A percentile compares a stretch with the other conserved stretches of the same genome.
Conservation (phyloP, 495 filamentous ascomycete species). For the Penicillium macrosclerotiorum region DNA sequence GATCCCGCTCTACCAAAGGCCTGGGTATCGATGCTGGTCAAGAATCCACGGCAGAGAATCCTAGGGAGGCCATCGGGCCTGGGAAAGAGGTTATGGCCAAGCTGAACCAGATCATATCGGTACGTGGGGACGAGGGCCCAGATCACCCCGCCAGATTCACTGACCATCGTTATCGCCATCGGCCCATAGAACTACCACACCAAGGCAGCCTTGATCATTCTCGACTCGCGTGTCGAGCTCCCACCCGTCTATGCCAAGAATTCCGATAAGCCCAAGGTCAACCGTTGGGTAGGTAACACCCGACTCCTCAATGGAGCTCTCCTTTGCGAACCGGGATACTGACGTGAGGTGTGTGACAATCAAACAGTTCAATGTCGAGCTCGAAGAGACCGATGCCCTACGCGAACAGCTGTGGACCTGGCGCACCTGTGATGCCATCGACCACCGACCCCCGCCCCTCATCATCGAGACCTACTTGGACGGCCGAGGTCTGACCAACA, state of each 20-base stretch:
- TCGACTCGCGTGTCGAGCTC: conserved; percentile 72
- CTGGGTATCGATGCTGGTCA: conserved; percentile 42
- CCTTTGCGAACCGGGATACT: neutral
- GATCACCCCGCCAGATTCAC: conserved; percentile 72
- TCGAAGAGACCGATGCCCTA: conserved; percentile 87
- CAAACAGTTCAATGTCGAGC: conserved; percentile 83
- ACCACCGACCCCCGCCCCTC: conserved; percentile 78
- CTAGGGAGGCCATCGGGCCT: conserved; percentile 27
- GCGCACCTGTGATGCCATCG: conserved; percentile 71
- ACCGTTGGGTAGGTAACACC: conserved; percentile 84
- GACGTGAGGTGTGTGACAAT: neutral
- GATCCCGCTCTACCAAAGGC: conserved; percentile 38
- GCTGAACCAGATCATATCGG: conserved; percentile 88
- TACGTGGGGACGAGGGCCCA: too few relatives aligned
- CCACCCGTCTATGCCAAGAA: conserved; percentile 59
- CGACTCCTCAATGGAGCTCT: neutral
- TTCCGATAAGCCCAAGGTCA: conserved; percentile 62
- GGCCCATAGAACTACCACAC: conserved; percentile 75
- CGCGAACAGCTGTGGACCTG: conserved; percentile 76
- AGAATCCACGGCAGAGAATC: conserved; percentile 36
- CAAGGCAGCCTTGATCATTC: conserved; percentile 82
- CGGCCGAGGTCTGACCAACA: conserved; percentile 72
- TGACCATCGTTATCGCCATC: conserved; percentile 8
- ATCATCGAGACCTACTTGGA: conserved; percentile 91
- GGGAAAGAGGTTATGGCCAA: conserved; percentile 64